Evolutionary conservation across 345 rosid genomes (phyloP), one percentile per base, ranked within the genome.

Genomic region (Aquilaria malaccensis): DNA sequence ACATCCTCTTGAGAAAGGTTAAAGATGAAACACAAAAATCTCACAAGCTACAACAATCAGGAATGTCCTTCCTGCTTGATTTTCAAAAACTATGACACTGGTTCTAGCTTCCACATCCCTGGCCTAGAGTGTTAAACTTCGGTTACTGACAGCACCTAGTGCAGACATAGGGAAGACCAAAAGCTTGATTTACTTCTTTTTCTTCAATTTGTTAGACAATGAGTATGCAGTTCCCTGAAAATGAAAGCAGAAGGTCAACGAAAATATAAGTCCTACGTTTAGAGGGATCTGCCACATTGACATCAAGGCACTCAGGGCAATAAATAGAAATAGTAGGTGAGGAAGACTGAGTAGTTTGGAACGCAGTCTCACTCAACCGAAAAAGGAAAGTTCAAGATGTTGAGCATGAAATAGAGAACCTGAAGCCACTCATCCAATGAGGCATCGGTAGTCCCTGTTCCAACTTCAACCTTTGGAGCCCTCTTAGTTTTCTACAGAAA

Each of bases 361-460:
- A 2, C 13, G 13, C 46, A 58, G 50, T 46, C 12, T 49, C 29
- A 30, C 56, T 55, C 46, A 60, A 43, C 33, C 30, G 37, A 6
- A 30, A 14, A 31, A 11, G 64, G 54, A 33, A n/a, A 29, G 12
- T 30, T 48, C 14, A 13, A 7, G 15, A 57, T 3, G 22, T 33
- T 37, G 43, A 46, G 31, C 31, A 59, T 55, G 41, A 57, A 30
- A 55, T 31, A 48, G 71, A 70, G 58, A 3, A 83, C 97, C 95
- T 90, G 80, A 53, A 90, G 90, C 97, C 97, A 90, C 64, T 90
- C 97, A 64, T 90, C 92, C 79, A 75, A 69, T 0, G 88, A 83
- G 51, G 78, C 84, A 78, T 87, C 92, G 45, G 76, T 80, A 56
- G 75, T 58, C 50, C 79, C 75, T 2, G 95, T 85, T 70, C 95